Conservation (phyloP, 148 eudicot genomes). For the Hydrangea macrophylla region DNA sequence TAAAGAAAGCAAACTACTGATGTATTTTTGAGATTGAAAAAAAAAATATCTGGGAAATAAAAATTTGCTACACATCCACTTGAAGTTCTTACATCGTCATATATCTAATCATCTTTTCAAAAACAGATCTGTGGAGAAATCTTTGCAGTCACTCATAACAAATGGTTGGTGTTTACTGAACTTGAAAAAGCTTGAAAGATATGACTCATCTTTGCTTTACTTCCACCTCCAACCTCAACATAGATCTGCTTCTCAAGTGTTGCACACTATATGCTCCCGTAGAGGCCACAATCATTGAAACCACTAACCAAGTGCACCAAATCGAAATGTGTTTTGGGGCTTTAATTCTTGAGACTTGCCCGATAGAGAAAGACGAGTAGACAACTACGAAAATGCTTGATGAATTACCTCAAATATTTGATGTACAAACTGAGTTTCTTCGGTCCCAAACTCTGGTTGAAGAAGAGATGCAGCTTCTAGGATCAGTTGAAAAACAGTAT, state of each 20-base stretch:
- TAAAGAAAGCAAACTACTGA: too few relatives aligned
- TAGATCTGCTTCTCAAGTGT: slow-evolving; percentile 42
- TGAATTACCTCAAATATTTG: slow-evolving; percentile 68
- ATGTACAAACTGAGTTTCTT: slow-evolving; percentile 66
- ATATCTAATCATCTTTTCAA: too few relatives aligned
- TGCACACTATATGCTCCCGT: slow-evolving; percentile 84
- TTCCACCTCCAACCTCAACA: too few relatives aligned
- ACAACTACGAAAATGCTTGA: neutral
- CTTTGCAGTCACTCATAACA: too few relatives aligned
- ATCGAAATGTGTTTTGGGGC: neutral
- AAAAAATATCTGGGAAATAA: too few relatives aligned
- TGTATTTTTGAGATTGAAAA: too few relatives aligned
- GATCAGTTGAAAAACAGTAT: slow-evolving; percentile 77
- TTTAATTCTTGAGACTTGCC: neutral
- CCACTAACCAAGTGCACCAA: slow-evolving; percentile 82
- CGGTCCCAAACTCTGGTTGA: slow-evolving; percentile 84
- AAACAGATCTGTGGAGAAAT: too few relatives aligned
- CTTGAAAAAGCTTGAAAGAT: too few relatives aligned
- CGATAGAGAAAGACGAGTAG: neutral
- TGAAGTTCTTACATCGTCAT: too few relatives aligned
- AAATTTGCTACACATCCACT: too few relatives aligned
- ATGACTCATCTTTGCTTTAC: too few relatives aligned
- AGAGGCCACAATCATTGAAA: slow-evolving; percentile 77
- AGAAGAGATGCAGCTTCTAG: slow-evolving; percentile 86
- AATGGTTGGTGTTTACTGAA: too few relatives aligned